phyloP scores from a whole-genome alignment of 2,329 filamentous ascomycete species.

The Thermothelomyces thermophilus region DNA sequence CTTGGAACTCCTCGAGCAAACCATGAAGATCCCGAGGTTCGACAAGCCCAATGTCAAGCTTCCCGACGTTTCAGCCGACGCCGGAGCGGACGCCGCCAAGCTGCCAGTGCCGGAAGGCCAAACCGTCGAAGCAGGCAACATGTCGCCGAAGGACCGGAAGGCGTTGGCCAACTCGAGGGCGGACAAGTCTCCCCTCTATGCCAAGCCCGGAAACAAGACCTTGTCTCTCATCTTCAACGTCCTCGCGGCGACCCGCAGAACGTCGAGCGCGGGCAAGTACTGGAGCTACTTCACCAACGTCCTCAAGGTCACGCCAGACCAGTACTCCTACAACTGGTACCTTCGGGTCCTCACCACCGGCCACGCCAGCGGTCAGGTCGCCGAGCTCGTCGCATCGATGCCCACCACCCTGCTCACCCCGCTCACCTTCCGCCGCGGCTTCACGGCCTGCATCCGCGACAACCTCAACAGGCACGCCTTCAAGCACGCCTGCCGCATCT shows the following conservation, averaged over 20 bases:
- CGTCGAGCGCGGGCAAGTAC: constrained; percentile 62
- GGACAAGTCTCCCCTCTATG: constrained; percentile 26
- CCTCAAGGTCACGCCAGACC: constrained; percentile 62
- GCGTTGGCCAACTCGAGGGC: constrained; percentile 7
- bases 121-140: background rate
- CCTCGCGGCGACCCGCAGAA: constrained; percentile 53
- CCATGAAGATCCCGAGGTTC: constrained; percentile 64
- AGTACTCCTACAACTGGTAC: constrained; percentile 61
- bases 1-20: constrained; percentile 70
- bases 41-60: constrained; percentile 30
- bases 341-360: constrained; percentile 60
- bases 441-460: constrained; percentile 69
- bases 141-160: constrained; percentile 1
- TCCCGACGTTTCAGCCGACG: background rate
- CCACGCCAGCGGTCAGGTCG: constrained; percentile 57
- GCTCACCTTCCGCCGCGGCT: constrained; percentile 63
- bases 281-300: constrained; percentile 65
- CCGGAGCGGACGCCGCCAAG: background rate
- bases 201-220: constrained; percentile 46
- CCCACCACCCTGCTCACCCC: constrained; percentile 37
- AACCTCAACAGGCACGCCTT: constrained; percentile 67
- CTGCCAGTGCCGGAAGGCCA: background rate
- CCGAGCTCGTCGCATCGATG: constrained; percentile 52
- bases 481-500: constrained; percentile 54
- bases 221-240: constrained; percentile 65